Percentiles rank a stretch among this genome's conserved stretches.
These are phyloP conservation scores for Lolium multiflorum DNA, from an alignment of 176 grass and related monocot species.

Conservation along the genomic window DNA sequence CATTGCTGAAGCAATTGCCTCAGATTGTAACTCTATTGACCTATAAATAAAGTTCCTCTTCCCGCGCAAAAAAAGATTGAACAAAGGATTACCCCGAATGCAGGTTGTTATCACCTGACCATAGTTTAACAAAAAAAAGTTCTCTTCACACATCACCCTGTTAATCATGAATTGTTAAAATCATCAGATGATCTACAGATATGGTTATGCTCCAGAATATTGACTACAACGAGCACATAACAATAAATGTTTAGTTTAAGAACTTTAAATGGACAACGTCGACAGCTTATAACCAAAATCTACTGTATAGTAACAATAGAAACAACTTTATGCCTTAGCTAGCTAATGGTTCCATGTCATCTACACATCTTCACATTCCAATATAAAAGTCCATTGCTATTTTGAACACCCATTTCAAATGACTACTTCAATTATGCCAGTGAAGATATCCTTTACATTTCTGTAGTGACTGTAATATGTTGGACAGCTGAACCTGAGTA, in stretches of 20 bases:
- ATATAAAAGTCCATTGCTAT: no score
- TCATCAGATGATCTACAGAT: neutral
- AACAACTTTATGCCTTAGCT: neutral
- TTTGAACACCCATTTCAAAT: no score
- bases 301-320: neutral
- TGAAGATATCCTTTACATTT: no score
- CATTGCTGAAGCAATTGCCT: no score
- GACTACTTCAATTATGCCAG: no score
- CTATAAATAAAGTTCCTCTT: no score
- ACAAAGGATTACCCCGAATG: neutral
- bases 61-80: neutral
- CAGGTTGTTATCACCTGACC: neutral
- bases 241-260: neutral
- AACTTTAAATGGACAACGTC: neutral
- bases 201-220: neutral
- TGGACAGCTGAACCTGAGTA: no score
- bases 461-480: no score
- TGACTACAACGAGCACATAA: neutral
- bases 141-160: neutral
- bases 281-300: neutral
- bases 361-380: no score
- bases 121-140: neutral
- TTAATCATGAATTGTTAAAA: neutral
- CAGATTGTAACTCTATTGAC: no score
- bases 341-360: no score